Base-by-base conservation (phyloP, 306 rosid genomes). In the Hylodesmum podocarpum region DNA sequence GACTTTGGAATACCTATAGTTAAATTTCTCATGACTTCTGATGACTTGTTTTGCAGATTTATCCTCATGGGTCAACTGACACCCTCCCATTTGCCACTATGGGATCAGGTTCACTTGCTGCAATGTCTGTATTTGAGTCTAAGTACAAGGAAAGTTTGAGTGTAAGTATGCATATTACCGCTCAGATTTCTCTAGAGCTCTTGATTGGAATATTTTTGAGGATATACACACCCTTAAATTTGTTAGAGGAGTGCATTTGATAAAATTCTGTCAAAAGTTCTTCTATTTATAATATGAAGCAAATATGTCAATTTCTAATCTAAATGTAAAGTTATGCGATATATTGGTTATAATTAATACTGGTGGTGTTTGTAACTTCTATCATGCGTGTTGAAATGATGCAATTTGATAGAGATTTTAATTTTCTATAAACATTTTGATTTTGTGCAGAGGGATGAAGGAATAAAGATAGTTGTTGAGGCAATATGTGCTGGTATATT, bases 401-500 rank as follows among this genome's bases (percentile, higher is more conserved):
- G 47, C 63, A 41, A 22, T 40, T 75, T 77, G 19, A 18, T 67
- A 18, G 55, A 37, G 18, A 22, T 59, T 61, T 57, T 14, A 39
- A 36, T 41, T 73, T 57, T 9, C 27, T 31, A 13, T 63, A 19
- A 22, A 58, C 65, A 10, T 66, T 75, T 81, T 76, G 19, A 8
- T 70, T 27, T 70, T 72, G 61, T 84, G 82, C 83, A 91, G 98
- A 88, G 90, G 84, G 93, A 94, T 54, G 96, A 94, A 85, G 97
- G 97, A 39, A 46, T 91, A 31, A 73, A 82, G 63, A n/a, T 94
- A 65, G 94, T 94, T 15, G 74, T 84, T n/a, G 97, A 92, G 72
- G 96, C 99, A 1, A 90, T 95, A 63, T 90, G 89, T 86, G 90
- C 99, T 51, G 99, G 99, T 70, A 91, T 95, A 53, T 95, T 92